A percentile compares a stretch with the other conserved stretches of the same genome.
Conservation (phyloP, 108 stramenopile genomes). For the Cyclotella sp. region DNA sequence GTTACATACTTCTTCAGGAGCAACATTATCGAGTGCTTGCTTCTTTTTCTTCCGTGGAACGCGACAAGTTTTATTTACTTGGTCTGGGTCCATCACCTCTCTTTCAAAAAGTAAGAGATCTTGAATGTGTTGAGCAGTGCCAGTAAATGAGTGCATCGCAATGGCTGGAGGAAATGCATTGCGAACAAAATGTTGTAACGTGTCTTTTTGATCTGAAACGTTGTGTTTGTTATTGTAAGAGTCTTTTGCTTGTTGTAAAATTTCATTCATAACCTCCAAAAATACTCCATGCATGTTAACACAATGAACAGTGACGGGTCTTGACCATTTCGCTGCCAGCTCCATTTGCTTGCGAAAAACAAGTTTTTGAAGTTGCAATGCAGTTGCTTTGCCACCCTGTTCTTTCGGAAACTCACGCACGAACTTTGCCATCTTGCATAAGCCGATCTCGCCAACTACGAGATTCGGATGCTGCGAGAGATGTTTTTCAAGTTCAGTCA, state of each 20-base stretch:
- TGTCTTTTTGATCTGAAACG: background rate
- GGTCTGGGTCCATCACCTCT: conserved; percentile 22
- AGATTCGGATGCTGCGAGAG: conserved; percentile 68
- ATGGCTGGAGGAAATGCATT: conserved; percentile 64
- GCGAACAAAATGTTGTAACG: conserved; percentile 3
- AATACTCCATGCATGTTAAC: conserved; percentile 77
- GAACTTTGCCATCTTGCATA: conserved; percentile 82
- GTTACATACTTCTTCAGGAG: no score
- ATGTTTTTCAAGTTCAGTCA: conserved; percentile 58
- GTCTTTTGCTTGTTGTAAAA: conserved; percentile 34
- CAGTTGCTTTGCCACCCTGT: conserved; percentile 66
- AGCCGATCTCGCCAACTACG: conserved; percentile 82
- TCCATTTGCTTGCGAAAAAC: conserved; percentile 73
- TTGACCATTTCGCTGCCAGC: conserved; percentile 70
- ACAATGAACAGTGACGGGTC: conserved; percentile 84
- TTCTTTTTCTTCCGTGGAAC: conserved; percentile 8
- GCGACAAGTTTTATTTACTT: conserved; percentile 6
- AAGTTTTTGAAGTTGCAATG: conserved; percentile 64
- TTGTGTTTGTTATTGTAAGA: conserved; percentile 8
- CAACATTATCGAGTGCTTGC: background rate
- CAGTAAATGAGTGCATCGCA: conserved; percentile 86
- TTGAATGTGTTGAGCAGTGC: conserved; percentile 81
- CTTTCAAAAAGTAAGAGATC: conserved; percentile 69
- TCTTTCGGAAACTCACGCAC: conserved; percentile 65
- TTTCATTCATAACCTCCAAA: conserved; percentile 56